A percentile compares a stretch with the other conserved stretches of the same genome.
These are phyloP conservation scores for Fraxinus quadrangulata DNA, from an alignment of 257 asterid species.

Conservation along the genomic window DNA sequence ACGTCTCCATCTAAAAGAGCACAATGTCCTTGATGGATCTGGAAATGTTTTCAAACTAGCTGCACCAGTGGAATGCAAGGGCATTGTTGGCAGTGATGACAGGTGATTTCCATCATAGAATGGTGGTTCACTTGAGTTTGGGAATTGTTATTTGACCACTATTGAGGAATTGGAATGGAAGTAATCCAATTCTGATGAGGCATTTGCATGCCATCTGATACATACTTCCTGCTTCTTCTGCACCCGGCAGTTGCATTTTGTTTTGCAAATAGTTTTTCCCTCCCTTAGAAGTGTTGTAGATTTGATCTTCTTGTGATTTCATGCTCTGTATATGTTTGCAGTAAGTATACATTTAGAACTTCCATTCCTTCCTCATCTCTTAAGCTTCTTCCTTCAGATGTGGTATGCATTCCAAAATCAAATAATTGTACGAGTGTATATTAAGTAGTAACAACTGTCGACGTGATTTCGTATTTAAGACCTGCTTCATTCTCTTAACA, in stretches of 20 bases:
- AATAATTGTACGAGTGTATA: neutral
- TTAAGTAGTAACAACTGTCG: neutral
- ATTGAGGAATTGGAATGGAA: neutral
- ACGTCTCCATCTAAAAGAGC: constrained; percentile 89
- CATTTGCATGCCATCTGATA: no score
- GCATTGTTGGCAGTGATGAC: constrained; percentile 98
- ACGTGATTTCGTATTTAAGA: constrained; percentile 1
- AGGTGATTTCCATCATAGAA: constrained; percentile 49
- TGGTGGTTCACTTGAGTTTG: neutral
- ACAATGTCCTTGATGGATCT: constrained; percentile 78
- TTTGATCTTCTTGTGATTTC: neutral
- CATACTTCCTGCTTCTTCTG: no score
- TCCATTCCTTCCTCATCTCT: neutral
- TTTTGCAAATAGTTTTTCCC: no score
- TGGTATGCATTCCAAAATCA: neutral
- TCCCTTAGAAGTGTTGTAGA: no score
- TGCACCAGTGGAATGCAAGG: constrained; percentile 99
- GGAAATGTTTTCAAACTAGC: constrained; percentile 80
- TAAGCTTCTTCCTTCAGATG: constrained; percentile 3
- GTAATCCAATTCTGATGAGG: neutral
- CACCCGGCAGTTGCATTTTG: no score
- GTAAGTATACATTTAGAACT: neutral
- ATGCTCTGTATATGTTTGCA: neutral
- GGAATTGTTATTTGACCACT: neutral
- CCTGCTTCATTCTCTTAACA: neutral